Conservation (phyloP, 1,139 yeast species). For the Debaryomycetaceae sp. region DNA sequence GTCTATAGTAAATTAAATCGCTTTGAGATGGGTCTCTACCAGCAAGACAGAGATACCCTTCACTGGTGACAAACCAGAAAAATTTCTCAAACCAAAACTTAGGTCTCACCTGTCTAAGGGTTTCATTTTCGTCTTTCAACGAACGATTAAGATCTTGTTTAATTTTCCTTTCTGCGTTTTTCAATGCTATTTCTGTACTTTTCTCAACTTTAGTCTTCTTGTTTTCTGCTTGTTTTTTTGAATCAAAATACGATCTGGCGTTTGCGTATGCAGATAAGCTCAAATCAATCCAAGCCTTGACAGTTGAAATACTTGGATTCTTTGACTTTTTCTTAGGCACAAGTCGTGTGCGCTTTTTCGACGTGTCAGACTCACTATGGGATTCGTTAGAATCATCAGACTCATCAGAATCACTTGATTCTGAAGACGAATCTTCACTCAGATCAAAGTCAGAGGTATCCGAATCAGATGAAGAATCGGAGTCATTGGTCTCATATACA, state of each 20-base stretch:
- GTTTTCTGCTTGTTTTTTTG: slow-evolving; percentile 70
- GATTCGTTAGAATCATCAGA: slow-evolving; percentile 27
- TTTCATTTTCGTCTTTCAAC: slow-evolving; percentile 61
- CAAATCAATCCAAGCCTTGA: slow-evolving; percentile 66
- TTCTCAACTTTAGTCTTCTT: slow-evolving; percentile 81
- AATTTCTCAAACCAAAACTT: slow-evolving; percentile 94
- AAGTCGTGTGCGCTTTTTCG: slow-evolving; percentile 9
- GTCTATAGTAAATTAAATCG: slow-evolving; percentile 79
- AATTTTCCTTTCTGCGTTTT: slow-evolving; percentile 80
- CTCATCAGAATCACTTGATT: slow-evolving; percentile 27
- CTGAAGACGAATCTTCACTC: slow-evolving; percentile 34
- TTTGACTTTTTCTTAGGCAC: slow-evolving; percentile 14
- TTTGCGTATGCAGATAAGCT: slow-evolving; percentile 81
- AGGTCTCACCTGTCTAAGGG: slow-evolving; percentile 61
- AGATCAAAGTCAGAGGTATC: slow-evolving; percentile 21
- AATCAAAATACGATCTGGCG: slow-evolving; percentile 81
- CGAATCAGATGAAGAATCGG: slow-evolving; percentile 26
- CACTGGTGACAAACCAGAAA: slow-evolving; percentile 87
- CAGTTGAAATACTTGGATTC: slow-evolving; percentile 18
- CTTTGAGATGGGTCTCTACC: slow-evolving; percentile 84
- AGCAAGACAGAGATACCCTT: slow-evolving; percentile 81
- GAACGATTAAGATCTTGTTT: slow-evolving; percentile 66
- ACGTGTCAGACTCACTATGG: slow-evolving; percentile 9
- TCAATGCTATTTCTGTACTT: slow-evolving; percentile 74
- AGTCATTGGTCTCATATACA: slow-evolving; percentile 22